Percentiles rank a stretch among this genome's conserved stretches.
These are phyloP conservation scores for Mrakia blollopis DNA, from an alignment of 768 basidiomycete species.

Conservation along the genomic window DNA sequence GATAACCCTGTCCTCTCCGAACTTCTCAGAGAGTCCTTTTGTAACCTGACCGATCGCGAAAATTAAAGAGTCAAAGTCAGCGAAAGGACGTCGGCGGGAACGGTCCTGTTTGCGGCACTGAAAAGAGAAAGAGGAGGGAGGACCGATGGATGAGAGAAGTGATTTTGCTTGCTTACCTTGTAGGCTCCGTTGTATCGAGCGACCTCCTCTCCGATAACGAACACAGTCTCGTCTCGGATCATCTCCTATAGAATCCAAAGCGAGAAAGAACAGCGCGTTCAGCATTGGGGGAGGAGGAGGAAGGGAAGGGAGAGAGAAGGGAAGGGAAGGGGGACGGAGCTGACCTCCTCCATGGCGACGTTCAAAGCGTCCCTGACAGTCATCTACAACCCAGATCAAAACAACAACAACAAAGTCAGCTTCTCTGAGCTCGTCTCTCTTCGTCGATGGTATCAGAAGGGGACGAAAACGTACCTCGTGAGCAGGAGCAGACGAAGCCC, in stretches of 20 bases:
- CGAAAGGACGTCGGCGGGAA: not conserved
- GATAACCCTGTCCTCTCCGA: conserved; percentile 95
- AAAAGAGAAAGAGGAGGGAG: not conserved
- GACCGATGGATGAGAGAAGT: not conserved
- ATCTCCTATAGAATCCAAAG: conserved; percentile 59
- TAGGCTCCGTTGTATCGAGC: conserved; percentile 77
- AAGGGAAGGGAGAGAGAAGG: not conserved
- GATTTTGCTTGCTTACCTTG: conserved; percentile 38
- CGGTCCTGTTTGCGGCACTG: not conserved
- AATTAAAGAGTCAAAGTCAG: not conserved
- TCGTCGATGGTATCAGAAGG: not conserved
- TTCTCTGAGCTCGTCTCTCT: not conserved
- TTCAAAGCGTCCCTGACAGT: conserved; percentile 98
- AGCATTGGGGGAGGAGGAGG: not conserved
- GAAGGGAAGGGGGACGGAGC: not conserved
- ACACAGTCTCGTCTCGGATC: conserved; percentile 89
- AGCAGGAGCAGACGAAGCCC: conserved; percentile 20
- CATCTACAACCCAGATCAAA: conserved; percentile 41
- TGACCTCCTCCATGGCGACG: conserved; percentile 83
- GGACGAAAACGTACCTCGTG: conserved; percentile 28
- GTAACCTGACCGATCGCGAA: conserved; percentile 62
- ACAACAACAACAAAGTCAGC: not conserved
- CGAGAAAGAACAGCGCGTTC: not conserved
- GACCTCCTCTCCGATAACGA: conserved; percentile 94
- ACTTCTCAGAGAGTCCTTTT: conserved; percentile 97